Percentiles rank a stretch among this genome's conserved stretches.
Evolutionary conservation across 2,329 filamentous ascomycete genomes (phyloP).

Genomic region (Paracamarosporium sp.): DNA sequence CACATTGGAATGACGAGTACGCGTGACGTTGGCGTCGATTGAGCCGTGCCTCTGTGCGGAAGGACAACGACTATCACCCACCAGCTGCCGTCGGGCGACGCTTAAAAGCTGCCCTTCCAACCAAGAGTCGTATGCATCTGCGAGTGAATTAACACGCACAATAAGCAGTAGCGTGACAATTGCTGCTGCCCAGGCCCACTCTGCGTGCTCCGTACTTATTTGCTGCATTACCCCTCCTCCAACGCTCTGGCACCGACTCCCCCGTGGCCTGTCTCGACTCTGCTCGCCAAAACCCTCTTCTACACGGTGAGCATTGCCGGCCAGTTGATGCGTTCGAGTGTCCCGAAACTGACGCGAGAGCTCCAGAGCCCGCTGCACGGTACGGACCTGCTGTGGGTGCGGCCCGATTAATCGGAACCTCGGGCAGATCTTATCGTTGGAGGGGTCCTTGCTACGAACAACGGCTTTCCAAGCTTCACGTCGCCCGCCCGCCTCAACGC

Average conservation of each 20-base stretch:
- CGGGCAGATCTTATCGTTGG: conserved; percentile 43
- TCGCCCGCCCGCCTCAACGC: conserved; percentile 11
- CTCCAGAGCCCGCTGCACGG: background rate
- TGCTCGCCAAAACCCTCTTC: background rate
- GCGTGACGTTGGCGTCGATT: conserved; percentile 39
- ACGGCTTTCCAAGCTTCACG: background rate
- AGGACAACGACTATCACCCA: conserved; percentile 33
- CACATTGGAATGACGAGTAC: conserved; percentile 26
- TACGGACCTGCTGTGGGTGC: conserved; percentile 6
- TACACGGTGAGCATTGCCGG: background rate
- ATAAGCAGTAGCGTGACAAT: conserved; percentile 33
- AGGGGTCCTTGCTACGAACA: conserved; percentile 20
- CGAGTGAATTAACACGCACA: conserved; percentile 28
- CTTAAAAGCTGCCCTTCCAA: too few species aligned
- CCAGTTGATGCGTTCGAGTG: background rate
- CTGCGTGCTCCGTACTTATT: conserved; percentile 33
- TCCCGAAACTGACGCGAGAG: background rate
- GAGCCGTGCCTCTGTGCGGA: conserved; percentile 25
- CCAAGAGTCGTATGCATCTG: too few species aligned
- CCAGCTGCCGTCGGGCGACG: conserved; percentile 17
- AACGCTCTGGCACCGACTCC: conserved; percentile 14
- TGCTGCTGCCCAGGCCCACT: conserved; percentile 33
- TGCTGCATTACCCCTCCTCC: conserved; percentile 44
- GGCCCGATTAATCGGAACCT: conserved; percentile 32
- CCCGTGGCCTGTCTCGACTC: background rate